Evolutionary conservation across 1,284 basidiomycete genomes (phyloP), one percentile per base, ranked within the genome.

Genomic region (Cerioporus squamosus): DNA sequence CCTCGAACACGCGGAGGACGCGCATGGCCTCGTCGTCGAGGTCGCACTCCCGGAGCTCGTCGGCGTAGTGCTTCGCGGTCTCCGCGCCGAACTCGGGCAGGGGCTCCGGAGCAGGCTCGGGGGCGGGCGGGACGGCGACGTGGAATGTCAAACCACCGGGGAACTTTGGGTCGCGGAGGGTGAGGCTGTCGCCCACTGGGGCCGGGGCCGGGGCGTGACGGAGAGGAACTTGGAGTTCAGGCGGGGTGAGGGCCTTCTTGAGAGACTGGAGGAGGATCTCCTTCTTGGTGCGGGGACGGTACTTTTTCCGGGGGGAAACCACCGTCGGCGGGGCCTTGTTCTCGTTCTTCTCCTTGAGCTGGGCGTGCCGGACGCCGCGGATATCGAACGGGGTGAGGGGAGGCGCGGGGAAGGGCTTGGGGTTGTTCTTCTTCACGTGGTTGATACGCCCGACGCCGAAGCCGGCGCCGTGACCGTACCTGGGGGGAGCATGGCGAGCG

Each of bases 341-440:
- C 49, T 42, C 44, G 51, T 58, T 53, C 20, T 44, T 36, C 14
- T 51, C 20, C 18, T 53, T 46, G 31, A 60, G n/a, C 15, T 53
- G 29, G 38, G 55, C 51, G 44, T 42, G 59, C 17, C 54, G 59
- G 48, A 22, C 20, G 55, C 40, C 44, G 18, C 22, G 40, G 29
- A 57, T 24, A 51, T 57, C 39, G 54, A 36, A 38, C 5, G 55
- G 54, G 4, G 20, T 51, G 9, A 47, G 54, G 10, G 59, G 46
- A 8, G 54, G 44, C 8, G 46, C 38, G n/a, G 51, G 54, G 44
- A 43, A 61, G 18, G 49, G 48, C 59, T 61, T 61, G 29, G 55
- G 59, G 10, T 52, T 52, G 40, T 51, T 52, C 15, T 49, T 47
- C 48, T 54, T 51, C 10, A 53, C 45, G 33, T 53, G 47, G 48